Evolutionary conservation across 2,329 filamentous ascomycete genomes (phyloP), one percentile per base, ranked within the genome.

Genomic region (Claviceps fusiformis): DNA sequence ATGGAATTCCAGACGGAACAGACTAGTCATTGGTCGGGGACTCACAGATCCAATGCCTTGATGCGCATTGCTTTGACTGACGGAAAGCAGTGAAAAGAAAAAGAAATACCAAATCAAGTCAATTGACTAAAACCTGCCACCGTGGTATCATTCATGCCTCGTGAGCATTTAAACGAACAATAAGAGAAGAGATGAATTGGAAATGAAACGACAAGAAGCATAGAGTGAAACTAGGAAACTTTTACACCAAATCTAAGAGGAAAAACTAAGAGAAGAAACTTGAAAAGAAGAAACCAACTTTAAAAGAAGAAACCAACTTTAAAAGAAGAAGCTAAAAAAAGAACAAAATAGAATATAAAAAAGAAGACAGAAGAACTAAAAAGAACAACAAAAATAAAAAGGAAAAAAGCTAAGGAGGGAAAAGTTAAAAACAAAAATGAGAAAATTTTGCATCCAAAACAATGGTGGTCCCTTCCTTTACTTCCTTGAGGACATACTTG

Each of bases 401-500:
- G n/a, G n/a, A n/a, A n/a, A n/a, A n/a, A n/a, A n/a, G n/a, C n/a
- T n/a, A n/a, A n/a, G n/a, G n/a, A n/a, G n/a, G n/a, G n/a, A n/a
- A n/a, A n/a, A n/a, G n/a, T n/a, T n/a, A n/a, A n/a, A n/a, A n/a
- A n/a, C n/a, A n/a, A n/a, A n/a, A n/a, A n/a, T n/a, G n/a, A n/a
- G n/a, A n/a, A n/a, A n/a, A n/a, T n/a, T 15, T 17, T 27, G 8
- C 1, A 13, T 41, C 19, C 49, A 5, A 3, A 13, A 29, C n/a
- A n/a, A n/a, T n/a, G n/a, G n/a, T n/a, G 19, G 17, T n/a, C 53
- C 15, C 49, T 54, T 57, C 33, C 57, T 59, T 47, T 13, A 47
- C 35, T 55, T 60, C 8, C 53, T 7, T 11, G 49, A 58, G 49
- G 57, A 60, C 45, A 59, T 56, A 46, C 65, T 67, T 11, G 60